A percentile compares a stretch with the other conserved stretches of the same genome.
Evolutionary conservation across 306 rosid species (phyloP).

Genomic region (Erythrophleum fordii): DNA sequence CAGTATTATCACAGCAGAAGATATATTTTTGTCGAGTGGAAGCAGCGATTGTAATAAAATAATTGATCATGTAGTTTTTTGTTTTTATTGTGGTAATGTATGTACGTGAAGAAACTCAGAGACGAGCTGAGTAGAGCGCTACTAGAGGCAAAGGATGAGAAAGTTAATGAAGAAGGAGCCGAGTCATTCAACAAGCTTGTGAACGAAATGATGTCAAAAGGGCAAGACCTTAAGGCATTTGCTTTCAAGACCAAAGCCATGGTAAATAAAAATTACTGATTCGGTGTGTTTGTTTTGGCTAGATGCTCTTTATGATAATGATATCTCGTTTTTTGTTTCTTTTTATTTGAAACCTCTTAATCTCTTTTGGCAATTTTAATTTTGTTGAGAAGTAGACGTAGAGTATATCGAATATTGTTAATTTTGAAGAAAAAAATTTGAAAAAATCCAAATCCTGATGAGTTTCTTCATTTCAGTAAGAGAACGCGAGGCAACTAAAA

Average conservation of each 20-base stretch:
- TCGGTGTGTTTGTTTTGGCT: neutral
- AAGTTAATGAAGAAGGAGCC: slow-evolving; percentile 45
- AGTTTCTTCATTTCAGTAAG: neutral
- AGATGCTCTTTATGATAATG: neutral
- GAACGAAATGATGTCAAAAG: slow-evolving; percentile 54
- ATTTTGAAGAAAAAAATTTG: no score
- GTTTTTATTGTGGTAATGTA: slow-evolving; percentile 33
- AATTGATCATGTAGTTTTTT: neutral
- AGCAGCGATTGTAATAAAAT: neutral
- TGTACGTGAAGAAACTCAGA: slow-evolving; percentile 56
- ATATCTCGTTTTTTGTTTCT: neutral
- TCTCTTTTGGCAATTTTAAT: neutral
- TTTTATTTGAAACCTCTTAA: neutral
- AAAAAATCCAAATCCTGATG: no score
- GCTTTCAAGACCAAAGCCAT: slow-evolving; percentile 85
- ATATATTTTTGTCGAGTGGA: neutral
- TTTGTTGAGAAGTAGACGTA: neutral
- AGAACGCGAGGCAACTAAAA: neutral
- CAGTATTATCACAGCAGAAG: no score
- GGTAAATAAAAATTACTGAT: slow-evolving; percentile 48
- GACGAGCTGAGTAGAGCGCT: slow-evolving; percentile 72
- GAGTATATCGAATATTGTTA: neutral
- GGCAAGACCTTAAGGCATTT: slow-evolving; percentile 67
- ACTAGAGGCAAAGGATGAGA: slow-evolving; percentile 58
- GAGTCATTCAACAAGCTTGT: slow-evolving; percentile 77